Base-by-base conservation (phyloP, 805 yeast genomes). In the Ogataea sp. region DNA sequence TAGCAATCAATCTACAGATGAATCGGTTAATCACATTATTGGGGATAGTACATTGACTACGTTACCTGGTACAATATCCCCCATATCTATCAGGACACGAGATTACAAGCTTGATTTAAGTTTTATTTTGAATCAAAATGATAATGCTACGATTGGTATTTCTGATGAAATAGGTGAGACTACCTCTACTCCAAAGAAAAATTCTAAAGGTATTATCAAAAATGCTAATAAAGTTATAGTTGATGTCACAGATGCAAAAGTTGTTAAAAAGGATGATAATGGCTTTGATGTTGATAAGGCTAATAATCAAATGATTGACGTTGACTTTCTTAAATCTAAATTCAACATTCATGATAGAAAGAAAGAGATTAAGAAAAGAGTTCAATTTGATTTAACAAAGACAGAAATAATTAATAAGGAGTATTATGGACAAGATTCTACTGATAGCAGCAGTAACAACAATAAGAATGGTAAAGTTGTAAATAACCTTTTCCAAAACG, bases 41-140 rank as follows among this genome's bases (percentile, higher is more conserved):
- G 50, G 52, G 5, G 47, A 50, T 24, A 30, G 36, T 3, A 48
- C 52, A 6, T 37, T 50, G 20, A 50, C 46, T 3, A 38, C 34
- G 6, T 40, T 50, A 17, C 53, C 53, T 3, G 53, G 53, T 2
- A 40, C 49, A 9, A 35, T 25, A 23, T 48, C 53, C 11, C 53
- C 53, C 3, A 48, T 50, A 4, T 28, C 35, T 5, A 5, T 32
- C 14, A 20, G 11, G 11, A 23, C 26, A 7, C 7, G 26, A 23
- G 11, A 8, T 23, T 23, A 8, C 26, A 23, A 23, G 11, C 26
- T 23, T 23, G 26, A 11, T 23, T 11, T 23, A 7, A 23, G 11
- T 23, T 23, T 23, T 23, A 11, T 11, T 23, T 11, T 23, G 11
- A 7, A 23, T 23, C 11, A 23, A 23, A 7, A 23, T 11, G 11